Evolutionary conservation across 1,284 basidiomycete species (phyloP), one percentile per base, ranked within the genome.

Genomic region (Tranzscheliella williamsii): DNA sequence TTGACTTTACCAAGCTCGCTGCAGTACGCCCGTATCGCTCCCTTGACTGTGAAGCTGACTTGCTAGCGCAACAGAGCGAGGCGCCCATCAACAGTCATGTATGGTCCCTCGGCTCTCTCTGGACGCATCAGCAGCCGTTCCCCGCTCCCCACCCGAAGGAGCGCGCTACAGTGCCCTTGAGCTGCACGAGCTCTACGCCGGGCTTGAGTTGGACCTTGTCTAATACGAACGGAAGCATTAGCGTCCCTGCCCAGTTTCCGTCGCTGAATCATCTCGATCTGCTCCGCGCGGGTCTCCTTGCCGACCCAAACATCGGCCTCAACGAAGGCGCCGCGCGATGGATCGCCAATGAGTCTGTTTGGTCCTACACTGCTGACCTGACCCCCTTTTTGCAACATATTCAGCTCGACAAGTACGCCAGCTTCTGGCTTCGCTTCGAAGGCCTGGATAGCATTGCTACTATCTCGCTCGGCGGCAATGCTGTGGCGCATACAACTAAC

Each of bases 321-420:
- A 85, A 85, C 55, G 84, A 85, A 50, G 84, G 82, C 51, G 82
- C 81, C 1, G 79, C 83, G 60, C 79, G 85, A 52, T 85, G 84
- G 84, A 79, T 86, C 33, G 80, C 81, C 16, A 78, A 83, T 32
- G 84, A 86, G 47, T 45, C 58, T 3, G 83, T 82, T 40, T 85
- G 85, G 84, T 85, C 83, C 0, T 85, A 85, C 62, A 84, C 83
- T 0, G 84, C 84, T 1, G 82, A 83, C 52, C 62, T 86, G 24
- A 65, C 78, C 1, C 82, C 83, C 4, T 79, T 84, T 44, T 72
- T 44, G 42, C 43, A 15, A 13, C 73, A 42, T 15, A 17, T 47
- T 63, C 66, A 20, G 29, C 13, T 17, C 7, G 11, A n/a, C 31
- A 70, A 24, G 13, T 52, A 69, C 7, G 71, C 78, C 20, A 78